Base-by-base conservation (phyloP, 2,329 filamentous ascomycete species). In the Alternaria consortialis region DNA sequence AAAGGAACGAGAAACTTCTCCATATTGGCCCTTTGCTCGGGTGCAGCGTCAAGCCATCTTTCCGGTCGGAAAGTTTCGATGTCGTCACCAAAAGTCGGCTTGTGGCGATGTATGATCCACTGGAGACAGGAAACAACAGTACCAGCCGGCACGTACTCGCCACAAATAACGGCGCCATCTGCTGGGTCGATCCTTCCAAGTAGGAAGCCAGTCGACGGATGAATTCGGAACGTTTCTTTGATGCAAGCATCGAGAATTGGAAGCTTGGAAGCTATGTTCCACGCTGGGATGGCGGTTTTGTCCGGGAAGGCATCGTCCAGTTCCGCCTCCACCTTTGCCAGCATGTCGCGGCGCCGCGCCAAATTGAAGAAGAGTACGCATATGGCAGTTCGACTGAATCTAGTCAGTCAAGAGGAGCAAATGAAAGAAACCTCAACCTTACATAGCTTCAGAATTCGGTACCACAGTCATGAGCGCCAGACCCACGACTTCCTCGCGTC, bases 211-310 rank as follows among this genome's bases (percentile, higher is more conserved):
- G 80, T 76, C 0, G 81, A 77, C 5, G 81, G 81, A 63, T 83
- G 80, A 15, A 77, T 69, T 5, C 82, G 75, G 4, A 83, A 65
- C 0, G 80, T 74, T 63, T 84, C 81, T 54, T 81, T 78, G 63
- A 83, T 80, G 15, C 81, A 75, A 13, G 80, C 80, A 54, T 80
- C 76, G 4, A 83, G 72, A 64, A 81, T 83, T 0, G 79, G 61
- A 13, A 70, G 53, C 7, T 65, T 32, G 6, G 27, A 29, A 29
- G 27, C 27, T 29, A 29, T 29, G 27, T 29, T 29, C 27, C 27
- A n/a, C 9, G 27, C 27, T 29, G 27, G 27, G 8, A 29, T 29
- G 27, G 27, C 27, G 27, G 4, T 29, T 5, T 29, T 29, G 27
- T 29, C 27, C 8, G 27, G 27, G 27, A 29, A 29, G 27, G 27